phyloP scores from a whole-genome alignment of 2,329 filamentous ascomycete species.

The Paradendryphiella salina region DNA sequence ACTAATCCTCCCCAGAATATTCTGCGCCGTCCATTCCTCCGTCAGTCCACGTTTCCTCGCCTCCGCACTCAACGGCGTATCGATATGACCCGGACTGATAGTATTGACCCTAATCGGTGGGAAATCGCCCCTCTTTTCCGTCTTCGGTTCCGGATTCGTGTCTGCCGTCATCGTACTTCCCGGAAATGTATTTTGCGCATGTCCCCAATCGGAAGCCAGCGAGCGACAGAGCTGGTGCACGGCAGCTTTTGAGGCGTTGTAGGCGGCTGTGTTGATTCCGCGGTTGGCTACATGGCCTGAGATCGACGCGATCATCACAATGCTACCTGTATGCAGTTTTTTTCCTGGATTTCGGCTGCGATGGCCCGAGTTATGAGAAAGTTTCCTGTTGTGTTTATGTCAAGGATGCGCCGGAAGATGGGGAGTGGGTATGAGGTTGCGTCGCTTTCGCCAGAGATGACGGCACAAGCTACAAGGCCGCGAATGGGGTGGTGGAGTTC shows the following conservation, averaged over 20 bases:
- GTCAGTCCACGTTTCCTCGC: constrained; percentile 38
- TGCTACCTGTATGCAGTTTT: constrained; percentile 41
- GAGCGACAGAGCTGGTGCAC: constrained; percentile 57
- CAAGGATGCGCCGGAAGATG: constrained; percentile 43
- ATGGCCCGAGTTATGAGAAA: constrained; percentile 42
- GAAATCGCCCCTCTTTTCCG: constrained; percentile 23
- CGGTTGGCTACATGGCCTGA: constrained; percentile 42
- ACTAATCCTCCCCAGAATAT: constrained; percentile 44
- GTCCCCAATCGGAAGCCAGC: constrained; percentile 56
- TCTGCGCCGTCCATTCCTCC: constrained; percentile 37
- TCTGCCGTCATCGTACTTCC: constrained; percentile 20
- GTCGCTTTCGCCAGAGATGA: constrained; percentile 37
- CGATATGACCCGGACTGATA: constrained; percentile 58
- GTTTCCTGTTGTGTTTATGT: constrained; percentile 47
- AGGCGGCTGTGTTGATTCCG: constrained; percentile 51
- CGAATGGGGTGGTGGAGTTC: constrained; percentile 26
- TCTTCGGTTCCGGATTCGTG: constrained; percentile 22
- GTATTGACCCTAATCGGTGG: constrained; percentile 57
- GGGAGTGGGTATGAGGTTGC: constrained; percentile 40
- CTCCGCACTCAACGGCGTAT: constrained; percentile 48
- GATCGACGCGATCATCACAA: constrained; percentile 48
- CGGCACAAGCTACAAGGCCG: constrained; percentile 35
- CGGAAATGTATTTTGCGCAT: constrained; percentile 49
- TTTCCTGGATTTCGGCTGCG: constrained; percentile 39
- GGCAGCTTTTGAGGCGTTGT: constrained; percentile 60